Conservation (phyloP, 768 basidiomycete species). For the Suillus weaverae region DNA sequence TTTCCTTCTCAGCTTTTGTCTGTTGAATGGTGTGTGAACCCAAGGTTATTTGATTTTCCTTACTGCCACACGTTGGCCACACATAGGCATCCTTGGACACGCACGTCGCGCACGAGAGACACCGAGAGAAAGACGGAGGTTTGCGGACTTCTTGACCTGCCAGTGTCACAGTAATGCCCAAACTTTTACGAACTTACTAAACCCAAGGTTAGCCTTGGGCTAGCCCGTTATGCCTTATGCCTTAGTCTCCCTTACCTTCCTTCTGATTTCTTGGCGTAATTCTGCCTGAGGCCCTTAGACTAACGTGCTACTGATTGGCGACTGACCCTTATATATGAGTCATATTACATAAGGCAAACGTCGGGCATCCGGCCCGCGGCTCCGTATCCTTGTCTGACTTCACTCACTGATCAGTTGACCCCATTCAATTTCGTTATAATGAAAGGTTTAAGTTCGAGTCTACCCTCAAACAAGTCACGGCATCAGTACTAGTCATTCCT, state of each 20-base stretch:
- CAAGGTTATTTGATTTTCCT: slow-evolving; percentile 67
- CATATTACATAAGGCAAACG: too few relatives aligned
- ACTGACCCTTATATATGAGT: too few relatives aligned
- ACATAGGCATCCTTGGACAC: slow-evolving; percentile 62
- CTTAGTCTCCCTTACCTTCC: not conserved
- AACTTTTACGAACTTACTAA: not conserved
- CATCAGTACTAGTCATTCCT: not conserved
- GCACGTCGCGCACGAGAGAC: slow-evolving; percentile 56
- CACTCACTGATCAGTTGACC: not conserved
- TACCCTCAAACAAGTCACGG: not conserved
- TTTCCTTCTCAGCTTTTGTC: slow-evolving; percentile 54
- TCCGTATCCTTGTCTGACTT: not conserved
- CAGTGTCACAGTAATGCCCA: too few relatives aligned
- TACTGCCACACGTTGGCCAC: slow-evolving; percentile 41
- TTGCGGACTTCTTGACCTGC: not conserved
- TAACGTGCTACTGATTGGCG: too few relatives aligned
- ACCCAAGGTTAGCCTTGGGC: not conserved
- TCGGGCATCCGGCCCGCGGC: not conserved
- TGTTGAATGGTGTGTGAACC: slow-evolving; percentile 75
- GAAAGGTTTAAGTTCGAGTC: not conserved
- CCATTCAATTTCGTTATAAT: not conserved
- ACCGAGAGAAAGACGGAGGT: slow-evolving; percentile 77
- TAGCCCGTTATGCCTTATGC: not conserved
- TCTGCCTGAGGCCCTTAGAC: not conserved
- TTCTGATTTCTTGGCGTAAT: not conserved